phyloP scores from a whole-genome alignment of 2,329 filamentous ascomycete species.

The Stagonosporopsis chrysanthemi region DNA sequence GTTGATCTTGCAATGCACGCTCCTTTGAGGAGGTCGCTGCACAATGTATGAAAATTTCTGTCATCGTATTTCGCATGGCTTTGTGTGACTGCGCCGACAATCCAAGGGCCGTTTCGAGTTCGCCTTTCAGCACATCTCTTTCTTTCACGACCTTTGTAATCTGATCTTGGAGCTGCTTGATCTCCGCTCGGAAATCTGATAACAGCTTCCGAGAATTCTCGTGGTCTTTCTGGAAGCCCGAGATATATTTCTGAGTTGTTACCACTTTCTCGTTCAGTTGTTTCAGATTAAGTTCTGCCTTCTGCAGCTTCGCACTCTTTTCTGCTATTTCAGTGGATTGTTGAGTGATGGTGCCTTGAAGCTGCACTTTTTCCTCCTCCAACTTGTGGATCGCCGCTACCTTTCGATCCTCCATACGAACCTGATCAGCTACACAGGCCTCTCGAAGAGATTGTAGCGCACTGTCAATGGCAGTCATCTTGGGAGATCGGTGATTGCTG shows the following conservation, averaged over 20 bases:
- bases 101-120: constrained; percentile 22
- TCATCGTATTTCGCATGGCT: constrained; percentile 21
- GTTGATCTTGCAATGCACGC: constrained; percentile 15
- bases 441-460: not conserved
- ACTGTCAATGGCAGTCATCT: not conserved
- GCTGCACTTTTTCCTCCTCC: constrained; percentile 12
- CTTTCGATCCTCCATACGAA: not conserved
- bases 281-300: constrained; percentile 5
- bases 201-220: constrained; percentile 28
- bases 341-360: constrained; percentile 17
- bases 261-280: constrained; percentile 26
- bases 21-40: constrained; percentile 23
- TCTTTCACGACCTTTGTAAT: constrained; percentile 33
- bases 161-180: constrained; percentile 24
- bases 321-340: constrained; percentile 21
- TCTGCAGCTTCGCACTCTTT: constrained; percentile 13
- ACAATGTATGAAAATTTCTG: constrained; percentile 28
- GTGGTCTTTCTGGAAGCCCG: constrained; percentile 41
- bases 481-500: not conserved
- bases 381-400: constrained; percentile 6
- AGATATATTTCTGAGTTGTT: constrained; percentile 34
- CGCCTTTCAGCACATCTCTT: constrained; percentile 23
- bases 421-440: constrained; percentile 1
- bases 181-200: constrained; percentile 22
- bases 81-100: constrained; percentile 22